phyloP scores from a whole-genome alignment of 805 yeast species.

The Wickerhamiella qilinensis region DNA sequence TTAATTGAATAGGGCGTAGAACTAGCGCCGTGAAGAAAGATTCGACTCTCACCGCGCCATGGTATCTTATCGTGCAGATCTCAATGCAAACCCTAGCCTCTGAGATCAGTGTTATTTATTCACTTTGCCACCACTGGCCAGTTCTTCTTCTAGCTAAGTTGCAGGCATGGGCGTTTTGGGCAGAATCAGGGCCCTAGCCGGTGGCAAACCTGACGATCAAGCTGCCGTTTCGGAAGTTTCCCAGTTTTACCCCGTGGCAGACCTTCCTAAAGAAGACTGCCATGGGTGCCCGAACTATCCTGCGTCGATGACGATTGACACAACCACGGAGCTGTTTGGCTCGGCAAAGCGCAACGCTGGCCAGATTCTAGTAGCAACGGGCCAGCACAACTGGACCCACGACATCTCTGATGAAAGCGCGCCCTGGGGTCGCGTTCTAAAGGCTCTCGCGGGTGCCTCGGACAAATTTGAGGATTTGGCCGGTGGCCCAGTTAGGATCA shows the following conservation, averaged over 20 bases:
- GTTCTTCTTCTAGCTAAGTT: background rate
- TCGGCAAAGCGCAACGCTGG: constrained; percentile 52
- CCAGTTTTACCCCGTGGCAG: background rate
- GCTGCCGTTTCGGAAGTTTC: background rate
- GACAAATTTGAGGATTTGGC: constrained; percentile 6
- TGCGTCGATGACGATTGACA: constrained; percentile 30
- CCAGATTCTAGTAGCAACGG: constrained; percentile 72
- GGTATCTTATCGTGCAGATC: too few species aligned
- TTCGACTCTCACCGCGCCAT: too few species aligned
- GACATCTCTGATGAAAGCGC: constrained; percentile 35
- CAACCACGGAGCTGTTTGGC: constrained; percentile 40
- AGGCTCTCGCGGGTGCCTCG: constrained; percentile 20
- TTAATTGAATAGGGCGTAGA: too few species aligned
- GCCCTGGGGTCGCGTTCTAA: constrained; percentile 18
- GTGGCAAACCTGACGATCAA: background rate
- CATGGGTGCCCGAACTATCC: constrained; percentile 13
- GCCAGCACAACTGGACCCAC: constrained; percentile 69
- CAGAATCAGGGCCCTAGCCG: background rate
- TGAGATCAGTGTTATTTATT: too few species aligned
- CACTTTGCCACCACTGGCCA: background rate
- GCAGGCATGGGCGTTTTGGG: background rate
- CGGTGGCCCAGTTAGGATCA: constrained; percentile 15
- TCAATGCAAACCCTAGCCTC: too few species aligned
- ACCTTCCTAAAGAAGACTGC: constrained; percentile 8
- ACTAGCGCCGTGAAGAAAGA: too few species aligned